These are phyloP conservation scores for Rubroboletus pulcherrimus DNA, from an alignment of 768 basidiomycete species.

Conservation along the genomic window DNA sequence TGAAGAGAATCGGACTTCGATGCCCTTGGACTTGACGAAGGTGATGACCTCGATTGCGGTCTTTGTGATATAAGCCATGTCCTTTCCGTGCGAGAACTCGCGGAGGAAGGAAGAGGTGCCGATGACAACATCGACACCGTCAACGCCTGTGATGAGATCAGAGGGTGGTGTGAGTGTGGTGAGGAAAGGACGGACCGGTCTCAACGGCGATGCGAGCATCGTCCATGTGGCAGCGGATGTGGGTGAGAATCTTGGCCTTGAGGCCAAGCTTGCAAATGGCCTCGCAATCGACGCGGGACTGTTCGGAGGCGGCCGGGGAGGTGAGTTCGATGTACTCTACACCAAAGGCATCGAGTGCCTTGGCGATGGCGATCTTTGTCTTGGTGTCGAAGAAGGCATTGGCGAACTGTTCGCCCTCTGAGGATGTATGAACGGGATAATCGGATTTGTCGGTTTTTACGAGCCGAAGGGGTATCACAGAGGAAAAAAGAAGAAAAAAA, in stretches of 20 bases:
- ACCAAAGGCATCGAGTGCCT: constrained; percentile 96
- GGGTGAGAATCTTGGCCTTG: constrained; percentile 95
- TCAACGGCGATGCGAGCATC: constrained; percentile 98
- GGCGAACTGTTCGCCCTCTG: constrained; percentile 98
- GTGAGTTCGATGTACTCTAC: constrained; percentile 99
- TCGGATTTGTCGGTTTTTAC: constrained; percentile 12
- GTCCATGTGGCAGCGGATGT: constrained; percentile 99
- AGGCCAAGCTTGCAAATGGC: constrained; percentile 98
- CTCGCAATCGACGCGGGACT: constrained; percentile 91
- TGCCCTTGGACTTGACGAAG: constrained; percentile 99
- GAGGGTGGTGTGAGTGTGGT: background rate
- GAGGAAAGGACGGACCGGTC: constrained; percentile 60
- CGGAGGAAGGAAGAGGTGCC: constrained; percentile 98
- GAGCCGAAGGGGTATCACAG: background rate
- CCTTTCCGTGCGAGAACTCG: constrained; percentile 99
- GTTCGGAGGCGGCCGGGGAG: constrained; percentile 95
- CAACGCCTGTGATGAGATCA: constrained; percentile 61
- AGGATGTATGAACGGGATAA: constrained; percentile 7
- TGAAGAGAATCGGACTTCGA: constrained; percentile 99
- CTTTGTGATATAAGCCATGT: constrained; percentile 99
- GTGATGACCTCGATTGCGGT: constrained; percentile 98
- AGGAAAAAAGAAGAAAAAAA: background rate
- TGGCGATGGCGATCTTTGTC: constrained; percentile 99
- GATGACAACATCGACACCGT: constrained; percentile 98
- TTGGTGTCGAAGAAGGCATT: constrained; percentile 99